Percentiles rank a stretch among this genome's conserved stretches.
These are phyloP conservation scores for Lentinula sp. DNA, from an alignment of 768 basidiomycete species.

Conservation along the genomic window DNA sequence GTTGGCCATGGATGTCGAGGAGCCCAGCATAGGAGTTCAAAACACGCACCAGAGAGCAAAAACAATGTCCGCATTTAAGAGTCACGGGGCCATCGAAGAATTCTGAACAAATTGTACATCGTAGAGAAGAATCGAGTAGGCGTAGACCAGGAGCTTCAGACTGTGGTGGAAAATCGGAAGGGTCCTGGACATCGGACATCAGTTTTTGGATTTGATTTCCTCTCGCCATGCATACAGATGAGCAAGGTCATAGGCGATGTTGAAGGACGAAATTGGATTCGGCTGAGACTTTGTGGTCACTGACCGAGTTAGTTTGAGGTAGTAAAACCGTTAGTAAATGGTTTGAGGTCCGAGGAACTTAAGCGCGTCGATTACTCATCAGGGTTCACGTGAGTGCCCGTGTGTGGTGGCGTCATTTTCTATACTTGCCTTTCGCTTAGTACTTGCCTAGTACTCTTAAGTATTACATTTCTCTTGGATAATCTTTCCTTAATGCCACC, in stretches of 20 bases:
- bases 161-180: slow-evolving; percentile 60
- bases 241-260: not conserved
- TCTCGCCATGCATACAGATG: not conserved
- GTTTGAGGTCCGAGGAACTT: no score
- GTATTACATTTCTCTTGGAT: no score
- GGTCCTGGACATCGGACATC: slow-evolving; percentile 43
- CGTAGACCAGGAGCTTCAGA: slow-evolving; percentile 46
- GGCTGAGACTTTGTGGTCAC: no score
- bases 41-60: slow-evolving; percentile 64
- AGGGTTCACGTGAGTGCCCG: not conserved
- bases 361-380: not conserved
- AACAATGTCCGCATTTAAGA: slow-evolving; percentile 73
- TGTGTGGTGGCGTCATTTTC: not conserved
- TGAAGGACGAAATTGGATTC: slow-evolving; percentile 5
- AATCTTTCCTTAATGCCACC: not conserved
- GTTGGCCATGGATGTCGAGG: not conserved
- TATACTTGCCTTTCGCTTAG: not conserved
- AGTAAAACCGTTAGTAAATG: no score
- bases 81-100: slow-evolving; percentile 69
- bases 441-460: no score
- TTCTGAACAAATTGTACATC: slow-evolving; percentile 76
- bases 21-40: not conserved
- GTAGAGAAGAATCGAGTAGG: slow-evolving; percentile 55
- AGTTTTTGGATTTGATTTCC: slow-evolving; percentile 11
- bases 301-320: no score